Evolutionary conservation across 2,329 filamentous ascomycete species (phyloP).

Genomic region (Fusarium subglutinans): DNA sequence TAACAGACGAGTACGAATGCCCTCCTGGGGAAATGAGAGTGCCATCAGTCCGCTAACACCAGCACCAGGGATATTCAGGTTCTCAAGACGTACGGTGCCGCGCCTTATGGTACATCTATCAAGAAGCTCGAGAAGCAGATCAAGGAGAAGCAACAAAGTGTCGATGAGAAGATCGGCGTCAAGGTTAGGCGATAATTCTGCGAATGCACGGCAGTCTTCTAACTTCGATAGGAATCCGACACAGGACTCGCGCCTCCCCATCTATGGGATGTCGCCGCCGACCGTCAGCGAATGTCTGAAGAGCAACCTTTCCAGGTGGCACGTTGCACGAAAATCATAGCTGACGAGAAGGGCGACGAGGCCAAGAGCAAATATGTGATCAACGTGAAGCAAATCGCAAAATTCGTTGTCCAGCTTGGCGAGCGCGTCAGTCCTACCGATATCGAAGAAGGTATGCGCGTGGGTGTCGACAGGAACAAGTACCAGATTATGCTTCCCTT

Average conservation of each 20-base stretch:
- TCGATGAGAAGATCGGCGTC: conserved; percentile 97
- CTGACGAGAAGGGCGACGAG: conserved; percentile 89
- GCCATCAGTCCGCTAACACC: conserved; percentile 36
- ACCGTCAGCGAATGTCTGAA: conserved; percentile 97
- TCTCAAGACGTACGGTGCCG: conserved; percentile 97
- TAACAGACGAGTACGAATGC: conserved; percentile 87
- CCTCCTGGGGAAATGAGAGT: not conserved
- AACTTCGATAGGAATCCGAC: conserved; percentile 83
- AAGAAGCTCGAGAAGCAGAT: conserved; percentile 99
- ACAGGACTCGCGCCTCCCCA: conserved; percentile 97
- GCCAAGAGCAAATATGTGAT: conserved; percentile 99
- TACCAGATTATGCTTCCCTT: conserved; percentile 98
- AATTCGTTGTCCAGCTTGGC: conserved; percentile 97
- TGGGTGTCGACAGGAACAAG: conserved; percentile 98
- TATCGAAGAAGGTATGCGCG: conserved; percentile 99
- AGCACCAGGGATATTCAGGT: conserved; percentile 91
- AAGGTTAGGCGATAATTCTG: conserved; percentile 61
- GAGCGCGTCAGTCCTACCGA: conserved; percentile 97
- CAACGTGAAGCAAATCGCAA: conserved; percentile 99
- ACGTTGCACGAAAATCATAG: conserved; percentile 98
- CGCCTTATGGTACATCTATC: conserved; percentile 90
- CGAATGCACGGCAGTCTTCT: conserved; percentile 11
- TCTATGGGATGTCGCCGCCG: conserved; percentile 97
- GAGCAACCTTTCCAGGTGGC: conserved; percentile 98
- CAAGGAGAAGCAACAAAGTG: conserved; percentile 97